These are phyloP conservation scores for Rhodotorula sp. DNA, from an alignment of 1,284 basidiomycete genomes.

Conservation along the genomic window DNA sequence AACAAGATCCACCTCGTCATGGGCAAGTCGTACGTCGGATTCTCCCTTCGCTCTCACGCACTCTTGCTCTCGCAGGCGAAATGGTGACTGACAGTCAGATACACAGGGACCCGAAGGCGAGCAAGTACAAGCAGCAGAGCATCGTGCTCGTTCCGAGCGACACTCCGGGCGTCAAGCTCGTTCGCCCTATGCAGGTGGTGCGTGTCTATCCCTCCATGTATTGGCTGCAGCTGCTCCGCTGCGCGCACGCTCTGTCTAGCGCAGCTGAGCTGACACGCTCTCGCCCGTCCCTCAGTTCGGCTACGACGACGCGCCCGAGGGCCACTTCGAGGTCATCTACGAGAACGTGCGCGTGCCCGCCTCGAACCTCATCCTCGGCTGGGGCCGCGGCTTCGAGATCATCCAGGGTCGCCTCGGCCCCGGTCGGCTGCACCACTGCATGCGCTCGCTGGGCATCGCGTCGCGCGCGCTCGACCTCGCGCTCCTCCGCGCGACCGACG, in stretches of 20 bases:
- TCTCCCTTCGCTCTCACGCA: background rate
- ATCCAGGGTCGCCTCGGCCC: constrained; percentile 97
- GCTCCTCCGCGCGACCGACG: constrained; percentile 89
- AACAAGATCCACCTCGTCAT: constrained; percentile 88
- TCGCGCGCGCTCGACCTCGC: constrained; percentile 82
- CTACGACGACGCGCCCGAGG: constrained; percentile 80
- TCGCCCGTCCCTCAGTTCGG: constrained; percentile 59
- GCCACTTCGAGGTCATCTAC: constrained; percentile 93
- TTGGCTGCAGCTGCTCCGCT: background rate
- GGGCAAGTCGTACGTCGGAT: constrained; percentile 61
- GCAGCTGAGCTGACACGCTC: background rate
- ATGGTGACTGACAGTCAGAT: background rate
- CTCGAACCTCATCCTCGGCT: constrained; percentile 80
- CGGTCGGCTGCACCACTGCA: constrained; percentile 80
- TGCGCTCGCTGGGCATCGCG: constrained; percentile 91
- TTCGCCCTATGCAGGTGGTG: constrained; percentile 82
- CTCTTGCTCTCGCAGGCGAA: constrained; percentile 57
- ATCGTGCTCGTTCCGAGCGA: constrained; percentile 90
- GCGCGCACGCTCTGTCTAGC: too few species aligned
- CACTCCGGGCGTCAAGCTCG: constrained; percentile 79
- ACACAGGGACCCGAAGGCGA: constrained; percentile 39
- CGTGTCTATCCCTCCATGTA: constrained; percentile 29
- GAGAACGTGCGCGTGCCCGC: constrained; percentile 88
- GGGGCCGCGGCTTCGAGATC: constrained; percentile 75
- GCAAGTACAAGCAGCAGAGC: constrained; percentile 77